These are phyloP conservation scores for Calonectria honghensis DNA, from an alignment of 2,329 filamentous ascomycete species.

Conservation along the genomic window DNA sequence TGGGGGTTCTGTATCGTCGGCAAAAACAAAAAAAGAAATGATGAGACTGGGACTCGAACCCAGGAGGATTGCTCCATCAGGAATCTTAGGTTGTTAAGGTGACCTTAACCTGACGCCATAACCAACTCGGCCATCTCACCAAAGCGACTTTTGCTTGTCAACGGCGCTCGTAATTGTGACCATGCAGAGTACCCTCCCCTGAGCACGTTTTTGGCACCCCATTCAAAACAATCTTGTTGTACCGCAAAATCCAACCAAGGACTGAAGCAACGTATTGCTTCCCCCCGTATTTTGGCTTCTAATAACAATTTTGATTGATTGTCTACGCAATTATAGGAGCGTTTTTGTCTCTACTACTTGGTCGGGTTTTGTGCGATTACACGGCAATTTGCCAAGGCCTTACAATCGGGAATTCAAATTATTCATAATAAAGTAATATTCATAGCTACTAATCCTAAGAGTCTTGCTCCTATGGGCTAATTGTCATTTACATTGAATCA, in stretches of 20 bases:
- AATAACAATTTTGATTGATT: too few relatives aligned
- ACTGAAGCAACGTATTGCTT: too few relatives aligned
- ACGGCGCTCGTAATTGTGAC: background rate
- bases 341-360: too few relatives aligned
- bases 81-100: slow-evolving; percentile 24
- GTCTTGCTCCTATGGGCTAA: background rate
- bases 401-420: background rate
- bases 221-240: background rate
- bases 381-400: background rate
- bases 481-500: slow-evolving; percentile 2
- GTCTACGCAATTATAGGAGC: too few relatives aligned
- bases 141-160: background rate
- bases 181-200: background rate
- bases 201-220: background rate
- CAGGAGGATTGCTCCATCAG: slow-evolving; percentile 29
- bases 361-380: too few relatives aligned
- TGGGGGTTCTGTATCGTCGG: background rate
- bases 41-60: slow-evolving; percentile 28
- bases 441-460: background rate
- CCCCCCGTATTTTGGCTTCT: too few relatives aligned
- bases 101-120: slow-evolving; percentile 27
- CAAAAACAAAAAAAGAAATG: background rate
- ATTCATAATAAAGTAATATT: slow-evolving; percentile 3
- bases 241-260: background rate
- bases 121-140: slow-evolving; percentile 28